Conservation (phyloP, 139 green algal genomes). For the Chlorella vulgaris region DNA sequence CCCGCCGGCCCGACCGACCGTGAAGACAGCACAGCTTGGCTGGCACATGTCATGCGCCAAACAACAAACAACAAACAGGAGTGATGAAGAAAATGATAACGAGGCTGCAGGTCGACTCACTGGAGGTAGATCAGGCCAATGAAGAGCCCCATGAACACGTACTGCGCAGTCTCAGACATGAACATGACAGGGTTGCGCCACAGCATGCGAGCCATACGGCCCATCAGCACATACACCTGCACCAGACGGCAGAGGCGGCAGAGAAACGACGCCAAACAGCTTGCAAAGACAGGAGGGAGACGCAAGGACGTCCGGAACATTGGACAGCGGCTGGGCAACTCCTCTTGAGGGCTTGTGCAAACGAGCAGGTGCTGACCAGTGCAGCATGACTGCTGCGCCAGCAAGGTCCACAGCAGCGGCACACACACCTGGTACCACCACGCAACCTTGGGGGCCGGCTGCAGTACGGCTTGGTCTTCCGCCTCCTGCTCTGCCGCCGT, state of each 20-base stretch:
- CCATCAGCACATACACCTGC: conserved; percentile 28
- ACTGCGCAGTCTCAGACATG: conserved; percentile 42
- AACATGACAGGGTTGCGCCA: conserved; percentile 47
- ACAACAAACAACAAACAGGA: no score
- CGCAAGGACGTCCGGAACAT: not conserved
- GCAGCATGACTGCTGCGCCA: not conserved
- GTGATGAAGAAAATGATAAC: no score
- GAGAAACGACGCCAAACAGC: not conserved
- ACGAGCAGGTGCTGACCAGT: not conserved
- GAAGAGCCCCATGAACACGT: conserved; percentile 48
- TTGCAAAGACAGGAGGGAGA: not conserved
- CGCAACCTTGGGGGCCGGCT: not conserved
- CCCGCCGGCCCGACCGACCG: no score
- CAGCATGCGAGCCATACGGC: conserved; percentile 38
- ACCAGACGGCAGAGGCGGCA: no score
- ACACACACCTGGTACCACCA: conserved; percentile 15
- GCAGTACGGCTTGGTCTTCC: not conserved
- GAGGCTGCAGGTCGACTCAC: conserved; percentile 11
- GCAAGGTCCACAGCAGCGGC: not conserved
- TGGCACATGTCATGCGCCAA: no score
- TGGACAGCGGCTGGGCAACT: not conserved
- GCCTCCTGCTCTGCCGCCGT: not conserved
- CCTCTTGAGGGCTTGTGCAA: not conserved
- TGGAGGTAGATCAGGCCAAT: conserved; percentile 48
- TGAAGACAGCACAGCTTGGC: no score